These are phyloP conservation scores for Scleroderma bovista DNA, from an alignment of 768 basidiomycete species.

Conservation along the genomic window DNA sequence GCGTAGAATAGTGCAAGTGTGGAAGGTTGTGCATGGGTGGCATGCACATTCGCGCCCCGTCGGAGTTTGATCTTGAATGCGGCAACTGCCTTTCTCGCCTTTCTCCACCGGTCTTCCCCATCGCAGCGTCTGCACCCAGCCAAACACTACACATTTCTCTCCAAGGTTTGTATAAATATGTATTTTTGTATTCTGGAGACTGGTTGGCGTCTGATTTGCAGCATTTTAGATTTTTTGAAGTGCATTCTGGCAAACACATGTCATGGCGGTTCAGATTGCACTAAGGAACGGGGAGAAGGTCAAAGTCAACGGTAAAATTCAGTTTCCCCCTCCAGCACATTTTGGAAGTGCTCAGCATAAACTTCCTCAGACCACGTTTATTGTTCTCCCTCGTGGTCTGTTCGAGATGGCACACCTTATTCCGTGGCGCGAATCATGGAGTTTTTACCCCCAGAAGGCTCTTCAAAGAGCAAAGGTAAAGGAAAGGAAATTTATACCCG, in stretches of 20 bases:
- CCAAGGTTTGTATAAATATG: slow-evolving; percentile 22
- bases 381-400: slow-evolving; percentile 88
- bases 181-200: not conserved
- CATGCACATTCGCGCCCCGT: slow-evolving; percentile 29
- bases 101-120: slow-evolving; percentile 31
- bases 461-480: slow-evolving; percentile 58
- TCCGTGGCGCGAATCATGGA: slow-evolving; percentile 96
- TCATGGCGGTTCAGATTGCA: slow-evolving; percentile 35
- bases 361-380: slow-evolving; percentile 88
- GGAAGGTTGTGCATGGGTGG: not conserved
- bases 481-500: slow-evolving; percentile 70
- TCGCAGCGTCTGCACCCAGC: slow-evolving; percentile 20
- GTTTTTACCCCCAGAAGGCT: slow-evolving; percentile 79
- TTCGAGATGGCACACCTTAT: slow-evolving; percentile 92
- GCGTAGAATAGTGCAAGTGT: not conserved
- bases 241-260: slow-evolving; percentile 11
- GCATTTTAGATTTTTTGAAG: slow-evolving; percentile 23
- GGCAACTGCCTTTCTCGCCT: slow-evolving; percentile 25
- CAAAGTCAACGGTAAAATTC: slow-evolving; percentile 74
- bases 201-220: slow-evolving; percentile 1
- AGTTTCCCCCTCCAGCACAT: slow-evolving; percentile 9
- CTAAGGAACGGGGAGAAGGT: slow-evolving; percentile 83
- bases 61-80: slow-evolving; percentile 31
- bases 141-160: slow-evolving; percentile 14
- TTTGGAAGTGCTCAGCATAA: slow-evolving; percentile 12